Percentiles rank a stretch among this genome's conserved stretches.
Conservation (phyloP, 2,329 filamentous ascomycete species). For the Dactylellina parvicollis region DNA sequence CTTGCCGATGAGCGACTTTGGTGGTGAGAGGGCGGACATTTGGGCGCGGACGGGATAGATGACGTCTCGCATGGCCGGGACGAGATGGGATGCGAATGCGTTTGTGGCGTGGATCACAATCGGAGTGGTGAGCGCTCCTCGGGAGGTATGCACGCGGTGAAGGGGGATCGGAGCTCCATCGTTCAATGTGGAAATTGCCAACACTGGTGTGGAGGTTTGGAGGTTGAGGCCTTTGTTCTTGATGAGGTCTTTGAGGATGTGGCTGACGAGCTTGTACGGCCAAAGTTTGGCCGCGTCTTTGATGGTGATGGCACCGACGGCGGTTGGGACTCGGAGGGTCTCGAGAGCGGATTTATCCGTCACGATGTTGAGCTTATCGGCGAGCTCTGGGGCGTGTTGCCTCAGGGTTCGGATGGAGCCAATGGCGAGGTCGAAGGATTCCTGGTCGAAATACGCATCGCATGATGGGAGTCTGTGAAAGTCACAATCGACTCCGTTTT, state of each 20-base stretch:
- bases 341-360: conserved; percentile 59
- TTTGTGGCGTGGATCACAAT: conserved; percentile 81
- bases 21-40: conserved; percentile 73
- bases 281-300: conserved; percentile 76
- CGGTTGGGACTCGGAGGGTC: conserved; percentile 68
- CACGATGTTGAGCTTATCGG: conserved; percentile 61
- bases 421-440: conserved; percentile 67
- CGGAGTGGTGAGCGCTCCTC: conserved; percentile 57
- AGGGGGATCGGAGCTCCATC: conserved; percentile 44
- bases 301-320: conserved; percentile 70
- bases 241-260: conserved; percentile 72
- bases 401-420: conserved; percentile 67
- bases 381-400: conserved; percentile 69
- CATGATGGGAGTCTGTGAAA: conserved; percentile 73
- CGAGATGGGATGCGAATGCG: conserved; percentile 79
- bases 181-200: conserved; percentile 58
- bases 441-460: conserved; percentile 70
- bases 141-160: conserved; percentile 66
- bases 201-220: conserved; percentile 76
- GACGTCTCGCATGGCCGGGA: conserved; percentile 74
- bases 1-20: conserved; percentile 60
- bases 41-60: conserved; percentile 82
- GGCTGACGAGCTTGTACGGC: conserved; percentile 85
- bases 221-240: conserved; percentile 70
- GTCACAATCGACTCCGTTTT: conserved; percentile 73